Evolutionary conservation across 352 stramenopile species (phyloP), one percentile per base, ranked within the genome.

Genomic region (Globisporangium radiosum): DNA sequence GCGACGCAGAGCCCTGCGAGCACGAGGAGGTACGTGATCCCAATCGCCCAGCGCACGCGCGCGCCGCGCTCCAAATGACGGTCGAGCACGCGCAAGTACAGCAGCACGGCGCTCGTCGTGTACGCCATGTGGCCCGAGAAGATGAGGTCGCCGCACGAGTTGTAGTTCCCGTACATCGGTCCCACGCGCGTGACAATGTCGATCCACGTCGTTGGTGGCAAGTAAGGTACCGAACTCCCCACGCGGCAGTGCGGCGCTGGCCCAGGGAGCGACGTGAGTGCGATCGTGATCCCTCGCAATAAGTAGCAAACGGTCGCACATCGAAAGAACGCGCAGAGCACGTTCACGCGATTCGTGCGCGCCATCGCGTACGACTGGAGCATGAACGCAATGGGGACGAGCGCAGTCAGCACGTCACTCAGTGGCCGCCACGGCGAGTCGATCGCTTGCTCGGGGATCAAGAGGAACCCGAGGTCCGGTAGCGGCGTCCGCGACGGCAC

Each of bases 61-160:
- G 78, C 86, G n/a, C 63, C 70, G 19, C 66, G 71, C 7, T 57
- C 56, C 49, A 81, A 78, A 51, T 87, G 73, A 49, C 80, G 78
- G 57, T 87, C 78, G 38, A 86, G 60, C 55, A 72, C 72, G 19
- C 81, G 79, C 61, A 91, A 55, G 47, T 90, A 87, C 17, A 88
- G 58, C 59, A 90, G 57, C 64, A 88, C 73, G 8, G 81, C 78
- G 53, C 72, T 78, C 56, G 72, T 88, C 36, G 81, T 87, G 65
- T 87, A 88, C 33, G 76, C 76, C 72, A 87, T 85, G 68, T 90
- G 80, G 7, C 80, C 80, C 51, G 80, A 90, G 59, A 90, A 90
- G 39, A 90, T 82, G 36, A 90, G 72, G 62, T 90, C 81, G 13
- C 81, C 81, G 56, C 81, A 90, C 39, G 81, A 88, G 59, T 83